These are phyloP conservation scores for Epichloe typhina DNA, from an alignment of 2,329 filamentous ascomycete species.

Conservation along the genomic window DNA sequence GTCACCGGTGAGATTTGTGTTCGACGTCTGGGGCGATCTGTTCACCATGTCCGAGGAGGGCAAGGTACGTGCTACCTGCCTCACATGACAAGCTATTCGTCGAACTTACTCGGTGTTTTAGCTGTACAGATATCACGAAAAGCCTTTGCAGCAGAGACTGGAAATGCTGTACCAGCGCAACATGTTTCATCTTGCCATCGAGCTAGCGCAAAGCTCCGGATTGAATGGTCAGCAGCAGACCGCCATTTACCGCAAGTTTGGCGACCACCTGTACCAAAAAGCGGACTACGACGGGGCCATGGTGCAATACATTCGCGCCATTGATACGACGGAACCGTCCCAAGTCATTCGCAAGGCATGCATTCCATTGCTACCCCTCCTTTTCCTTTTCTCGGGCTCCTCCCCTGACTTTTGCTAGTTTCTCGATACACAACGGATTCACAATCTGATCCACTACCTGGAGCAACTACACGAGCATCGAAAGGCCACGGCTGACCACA, in stretches of 20 bases:
- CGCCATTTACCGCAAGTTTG: constrained; percentile 83
- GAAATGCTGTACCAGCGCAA: constrained; percentile 92
- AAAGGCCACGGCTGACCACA: constrained; percentile 88
- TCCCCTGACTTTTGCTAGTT: constrained; percentile 40
- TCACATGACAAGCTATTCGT: no score
- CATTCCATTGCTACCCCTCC: background rate
- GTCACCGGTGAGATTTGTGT: constrained; percentile 65
- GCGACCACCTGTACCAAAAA: constrained; percentile 88
- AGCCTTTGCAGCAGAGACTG: constrained; percentile 75
- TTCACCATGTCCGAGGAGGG: constrained; percentile 86
- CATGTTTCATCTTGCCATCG: constrained; percentile 82
- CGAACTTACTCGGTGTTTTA: constrained; percentile 20
- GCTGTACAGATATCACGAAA: constrained; percentile 84
- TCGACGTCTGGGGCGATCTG: constrained; percentile 81
- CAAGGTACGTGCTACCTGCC: constrained; percentile 45
- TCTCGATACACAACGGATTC: constrained; percentile 90
- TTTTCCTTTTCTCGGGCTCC: background rate
- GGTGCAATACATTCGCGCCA: constrained; percentile 93
- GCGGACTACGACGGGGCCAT: constrained; percentile 97
- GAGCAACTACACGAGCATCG: constrained; percentile 93
- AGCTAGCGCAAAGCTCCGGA: constrained; percentile 78
- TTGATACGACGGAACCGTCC: constrained; percentile 90
- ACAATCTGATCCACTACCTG: constrained; percentile 92
- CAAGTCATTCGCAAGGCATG: constrained; percentile 83
- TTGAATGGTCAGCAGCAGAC: constrained; percentile 74